Conservation (phyloP, 2,329 filamentous ascomycete genomes). For the Akanthomyces uredinophilus region DNA sequence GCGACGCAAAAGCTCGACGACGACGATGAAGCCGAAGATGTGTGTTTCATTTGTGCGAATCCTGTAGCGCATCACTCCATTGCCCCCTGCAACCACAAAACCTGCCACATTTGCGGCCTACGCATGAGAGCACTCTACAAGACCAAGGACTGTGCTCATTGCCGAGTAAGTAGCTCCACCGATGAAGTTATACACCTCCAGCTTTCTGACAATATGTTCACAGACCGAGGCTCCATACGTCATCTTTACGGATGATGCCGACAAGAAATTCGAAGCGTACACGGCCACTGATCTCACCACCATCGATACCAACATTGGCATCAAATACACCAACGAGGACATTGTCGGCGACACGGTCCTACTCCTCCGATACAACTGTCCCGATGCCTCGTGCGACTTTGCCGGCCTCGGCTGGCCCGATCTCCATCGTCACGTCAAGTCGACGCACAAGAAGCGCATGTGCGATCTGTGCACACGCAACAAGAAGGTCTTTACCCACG, state of each 20-base stretch:
- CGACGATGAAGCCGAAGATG: slow-evolving; percentile 59
- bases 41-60: slow-evolving; percentile 98
- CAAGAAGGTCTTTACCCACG: slow-evolving; percentile 98
- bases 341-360: slow-evolving; percentile 89
- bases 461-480: slow-evolving; percentile 86
- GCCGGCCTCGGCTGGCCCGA: slow-evolving; percentile 65
- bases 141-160: slow-evolving; percentile 94
- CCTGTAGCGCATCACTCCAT: slow-evolving; percentile 82
- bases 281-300: slow-evolving; percentile 65
- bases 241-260: slow-evolving; percentile 82
- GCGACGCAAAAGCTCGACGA: slow-evolving; percentile 29
- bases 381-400: slow-evolving; percentile 72
- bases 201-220: not conserved
- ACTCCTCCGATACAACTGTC: slow-evolving; percentile 90
- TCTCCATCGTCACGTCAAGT: slow-evolving; percentile 70
- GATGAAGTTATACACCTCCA: not conserved
- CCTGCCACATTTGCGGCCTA: slow-evolving; percentile 92
- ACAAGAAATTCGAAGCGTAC: slow-evolving; percentile 85
- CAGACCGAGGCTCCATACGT: slow-evolving; percentile 71
- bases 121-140: slow-evolving; percentile 92
- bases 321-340: slow-evolving; percentile 81
- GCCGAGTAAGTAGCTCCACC: slow-evolving; percentile 57
- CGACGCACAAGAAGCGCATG: slow-evolving; percentile 79
- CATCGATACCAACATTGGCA: slow-evolving; percentile 79
- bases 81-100: slow-evolving; percentile 91